Evolutionary conservation across 495 filamentous ascomycete genomes (phyloP).

Genomic region (Cercophora samala): DNA sequence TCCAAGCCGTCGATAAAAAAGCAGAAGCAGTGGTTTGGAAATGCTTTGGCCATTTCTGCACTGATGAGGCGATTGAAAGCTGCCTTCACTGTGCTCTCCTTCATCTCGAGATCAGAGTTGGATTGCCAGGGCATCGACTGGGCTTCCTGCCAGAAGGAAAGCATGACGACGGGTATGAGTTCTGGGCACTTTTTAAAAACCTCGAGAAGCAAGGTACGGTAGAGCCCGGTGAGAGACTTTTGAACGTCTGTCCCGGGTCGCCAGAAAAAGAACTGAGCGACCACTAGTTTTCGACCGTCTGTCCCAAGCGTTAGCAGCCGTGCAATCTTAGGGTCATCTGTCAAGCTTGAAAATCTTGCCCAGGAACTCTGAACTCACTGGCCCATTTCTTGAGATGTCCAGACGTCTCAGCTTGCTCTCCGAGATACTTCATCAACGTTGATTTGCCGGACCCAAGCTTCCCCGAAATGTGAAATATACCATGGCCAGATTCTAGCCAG

Average conservation of each 20-base stretch:
- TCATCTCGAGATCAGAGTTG: not conserved
- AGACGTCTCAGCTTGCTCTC: not conserved
- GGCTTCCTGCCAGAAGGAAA: not conserved
- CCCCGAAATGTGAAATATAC: not conserved
- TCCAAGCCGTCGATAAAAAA: not conserved
- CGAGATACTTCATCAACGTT: not conserved
- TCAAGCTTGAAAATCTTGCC: not conserved
- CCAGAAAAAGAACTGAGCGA: not conserved
- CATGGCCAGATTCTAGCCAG: not conserved
- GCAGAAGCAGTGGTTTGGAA: not conserved
- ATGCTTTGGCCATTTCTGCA: not conserved
- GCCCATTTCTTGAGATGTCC: not conserved
- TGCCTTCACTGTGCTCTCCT: not conserved
- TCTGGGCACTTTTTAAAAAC: not conserved
- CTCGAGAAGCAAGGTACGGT: not conserved
- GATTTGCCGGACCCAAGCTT: not conserved
- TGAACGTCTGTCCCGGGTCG: not conserved
- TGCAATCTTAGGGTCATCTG: not conserved
- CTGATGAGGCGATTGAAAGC: not conserved
- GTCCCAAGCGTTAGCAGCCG: not conserved
- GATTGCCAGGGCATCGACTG: not conserved
- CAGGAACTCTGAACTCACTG: not conserved
- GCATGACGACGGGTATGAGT: not conserved
- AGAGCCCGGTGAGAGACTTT: not conserved
- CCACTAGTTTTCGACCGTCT: not conserved